Conservation (phyloP, 1,284 basidiomycete species). For the Leccinum fallax region DNA sequence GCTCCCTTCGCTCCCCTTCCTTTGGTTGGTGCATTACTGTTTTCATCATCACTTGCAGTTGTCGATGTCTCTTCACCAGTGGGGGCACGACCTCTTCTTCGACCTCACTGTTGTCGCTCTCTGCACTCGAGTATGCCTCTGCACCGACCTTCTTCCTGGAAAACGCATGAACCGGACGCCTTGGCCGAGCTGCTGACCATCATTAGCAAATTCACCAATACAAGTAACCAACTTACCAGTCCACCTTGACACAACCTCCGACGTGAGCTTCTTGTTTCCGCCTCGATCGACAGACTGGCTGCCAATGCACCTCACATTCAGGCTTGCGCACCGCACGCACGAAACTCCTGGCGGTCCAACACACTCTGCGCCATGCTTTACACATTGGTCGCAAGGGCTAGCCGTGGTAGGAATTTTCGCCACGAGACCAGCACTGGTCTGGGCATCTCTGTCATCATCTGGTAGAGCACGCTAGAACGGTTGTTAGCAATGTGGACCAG, state of each 20-base stretch:
- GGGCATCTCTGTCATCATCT: not conserved
- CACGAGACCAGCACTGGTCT: not conserved
- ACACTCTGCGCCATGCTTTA: not conserved
- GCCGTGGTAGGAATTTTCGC: not conserved
- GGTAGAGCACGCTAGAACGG: not conserved
- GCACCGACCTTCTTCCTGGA: not conserved
- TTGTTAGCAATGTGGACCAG: not conserved
- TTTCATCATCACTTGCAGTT: not conserved
- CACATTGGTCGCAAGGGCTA: not conserved
- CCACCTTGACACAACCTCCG: not conserved
- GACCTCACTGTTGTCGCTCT: not conserved
- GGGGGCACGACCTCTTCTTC: not conserved
- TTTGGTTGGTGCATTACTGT: not conserved
- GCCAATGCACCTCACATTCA: no score
- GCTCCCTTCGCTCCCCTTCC: not conserved
- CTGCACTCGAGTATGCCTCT: not conserved
- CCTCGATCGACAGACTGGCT: no score
- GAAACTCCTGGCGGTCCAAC: no score
- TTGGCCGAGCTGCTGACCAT: not conserved
- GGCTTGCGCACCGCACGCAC: no score
- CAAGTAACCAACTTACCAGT: not conserved
- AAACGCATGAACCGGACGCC: not conserved
- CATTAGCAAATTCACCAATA: not conserved
- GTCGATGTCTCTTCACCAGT: not conserved
- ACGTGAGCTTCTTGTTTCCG: no score